phyloP scores from a whole-genome alignment of 129 eudicot genomes.

The Centrapalus pauciflorus region DNA sequence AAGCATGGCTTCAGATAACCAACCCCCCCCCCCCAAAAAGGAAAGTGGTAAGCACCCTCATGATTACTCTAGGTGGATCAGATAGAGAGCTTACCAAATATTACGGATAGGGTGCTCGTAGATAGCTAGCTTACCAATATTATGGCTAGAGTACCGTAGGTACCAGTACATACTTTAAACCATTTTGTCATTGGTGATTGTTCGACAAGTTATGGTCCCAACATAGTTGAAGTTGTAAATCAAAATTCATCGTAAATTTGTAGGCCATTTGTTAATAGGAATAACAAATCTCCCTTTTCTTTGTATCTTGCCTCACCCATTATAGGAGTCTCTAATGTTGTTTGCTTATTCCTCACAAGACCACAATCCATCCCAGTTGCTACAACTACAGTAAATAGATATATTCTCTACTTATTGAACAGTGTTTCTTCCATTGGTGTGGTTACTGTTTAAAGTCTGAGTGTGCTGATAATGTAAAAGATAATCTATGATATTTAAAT shows the following conservation, averaged over 20 bases:
- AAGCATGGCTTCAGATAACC: not conserved
- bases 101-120: not conserved
- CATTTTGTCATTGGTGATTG: not conserved
- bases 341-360: slow-evolving; percentile 5
- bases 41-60: too few relatives aligned
- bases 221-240: not conserved
- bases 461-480: not conserved
- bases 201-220: slow-evolving; percentile 6
- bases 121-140: too few relatives aligned
- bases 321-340: not conserved
- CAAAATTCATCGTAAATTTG: not conserved
- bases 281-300: not conserved
- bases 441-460: not conserved
- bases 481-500: not conserved
- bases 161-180: slow-evolving; percentile 8
- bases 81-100: not conserved
- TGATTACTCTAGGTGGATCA: not conserved
- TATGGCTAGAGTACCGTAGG: too few relatives aligned
- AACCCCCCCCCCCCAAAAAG: too few relatives aligned
- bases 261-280: not conserved
- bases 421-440: not conserved
- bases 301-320: not conserved
- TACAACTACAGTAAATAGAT: slow-evolving; percentile 4
- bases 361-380: slow-evolving; percentile 6
- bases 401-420: not conserved